Conservation (phyloP, 2,329 filamentous ascomycete species). For the Trichoderma koningiopsis region DNA sequence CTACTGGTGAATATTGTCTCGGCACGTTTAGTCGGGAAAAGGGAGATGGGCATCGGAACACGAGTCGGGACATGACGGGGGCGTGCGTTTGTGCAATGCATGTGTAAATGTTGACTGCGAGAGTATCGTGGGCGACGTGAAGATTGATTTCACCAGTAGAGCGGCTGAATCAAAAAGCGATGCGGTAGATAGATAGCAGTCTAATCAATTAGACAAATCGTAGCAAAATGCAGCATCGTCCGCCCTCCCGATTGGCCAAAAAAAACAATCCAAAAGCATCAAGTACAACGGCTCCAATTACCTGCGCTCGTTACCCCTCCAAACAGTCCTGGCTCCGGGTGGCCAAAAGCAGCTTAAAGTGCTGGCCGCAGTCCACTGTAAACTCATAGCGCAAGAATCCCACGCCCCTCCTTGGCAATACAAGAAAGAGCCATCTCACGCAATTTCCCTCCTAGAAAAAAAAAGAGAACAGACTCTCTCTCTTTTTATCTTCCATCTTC, state of each 20-base stretch:
- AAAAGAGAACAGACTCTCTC: not conserved
- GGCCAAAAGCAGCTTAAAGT: not conserved
- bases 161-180: not conserved
- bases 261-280: not conserved
- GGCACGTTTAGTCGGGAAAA: not conserved
- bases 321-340: not conserved
- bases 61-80: constrained; percentile 22
- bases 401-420: not conserved
- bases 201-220: not conserved
- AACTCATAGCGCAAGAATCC: not conserved
- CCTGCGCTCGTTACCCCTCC: not conserved
- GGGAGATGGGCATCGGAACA: constrained; percentile 1
- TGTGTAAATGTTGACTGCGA: not conserved
- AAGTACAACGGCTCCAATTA: not conserved
- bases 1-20: not conserved
- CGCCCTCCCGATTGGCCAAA: not conserved
- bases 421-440: constrained; percentile 17
- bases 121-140: not conserved
- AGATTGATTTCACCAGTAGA: not conserved
- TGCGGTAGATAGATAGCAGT: not conserved
- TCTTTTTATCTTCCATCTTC: not conserved
- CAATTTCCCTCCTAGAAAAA: constrained; percentile 5
- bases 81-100: not conserved
- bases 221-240: not conserved
- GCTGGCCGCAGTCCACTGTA: not conserved